Base-by-base conservation (phyloP, 306 rosid species). In the Quercus agrifolia region DNA sequence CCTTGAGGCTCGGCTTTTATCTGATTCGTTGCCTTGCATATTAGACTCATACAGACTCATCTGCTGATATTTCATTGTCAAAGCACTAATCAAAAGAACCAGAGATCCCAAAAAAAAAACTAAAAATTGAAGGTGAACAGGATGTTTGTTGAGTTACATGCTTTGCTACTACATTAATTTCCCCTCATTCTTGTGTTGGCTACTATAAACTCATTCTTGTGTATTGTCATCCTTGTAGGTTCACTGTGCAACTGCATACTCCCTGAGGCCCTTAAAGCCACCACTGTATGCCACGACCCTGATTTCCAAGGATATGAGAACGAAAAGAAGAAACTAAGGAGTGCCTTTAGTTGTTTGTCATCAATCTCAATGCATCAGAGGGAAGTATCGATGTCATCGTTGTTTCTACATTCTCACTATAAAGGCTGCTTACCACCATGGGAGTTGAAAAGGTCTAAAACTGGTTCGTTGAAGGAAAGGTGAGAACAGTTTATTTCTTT, bases 401-500 rank as follows among this genome's bases (percentile, higher is more conserved):
- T 92, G 81, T 91, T 91, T 85, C 86, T 95, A 74, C 99, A 92
- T 78, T 92, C 97, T 59, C 99, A 92, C 80, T 91, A 91, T 74
- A 94, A 94, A 84, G 97, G 97, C 70, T 92, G 97, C 81, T 75
- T 94, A 55, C 97, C 99, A 4, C 97, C 93, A 14, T 95, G 99
- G 94, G 92, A 90, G 80, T 76, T 86, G 14, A 88, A 80, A 85
- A 85, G 89, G 78, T 91, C 97, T 46, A 90, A 74, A 87, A 90
- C 77, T 75, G 89, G 77, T 73, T 86, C 93, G 58, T 33, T 76
- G 67, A 92, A 91, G 88, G 82, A 88, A 92, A 73, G 81, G 56
- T 88, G 89, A 90, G 80, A 84, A 71, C 55, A 71, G 41, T 49
- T 71, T 21, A 25, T 49, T 58, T 71, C 73, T 25, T 70, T 68